phyloP scores from a whole-genome alignment of 208 protist genomes.

The Acanthamoeba quina region DNA sequence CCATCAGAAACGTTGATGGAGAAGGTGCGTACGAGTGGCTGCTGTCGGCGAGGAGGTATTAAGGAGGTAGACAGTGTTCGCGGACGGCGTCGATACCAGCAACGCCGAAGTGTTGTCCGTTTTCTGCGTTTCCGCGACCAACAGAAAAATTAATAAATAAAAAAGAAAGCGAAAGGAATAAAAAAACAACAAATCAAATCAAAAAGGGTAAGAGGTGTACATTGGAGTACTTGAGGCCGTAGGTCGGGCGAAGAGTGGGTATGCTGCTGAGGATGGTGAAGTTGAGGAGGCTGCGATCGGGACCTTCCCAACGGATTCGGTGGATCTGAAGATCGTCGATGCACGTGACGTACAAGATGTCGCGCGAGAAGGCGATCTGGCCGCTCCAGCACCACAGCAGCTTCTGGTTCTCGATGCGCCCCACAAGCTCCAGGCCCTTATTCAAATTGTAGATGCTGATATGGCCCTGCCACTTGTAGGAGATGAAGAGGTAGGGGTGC shows the following conservation, averaged over 20 bases:
- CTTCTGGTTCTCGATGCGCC: background rate
- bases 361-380: background rate
- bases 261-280: conserved; percentile 12
- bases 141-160: background rate
- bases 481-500: conserved; percentile 40
- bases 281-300: conserved; percentile 5
- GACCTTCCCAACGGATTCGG: background rate
- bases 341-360: conserved; percentile 19
- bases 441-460: conserved; percentile 4
- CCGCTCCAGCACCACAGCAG: conserved; percentile 39
- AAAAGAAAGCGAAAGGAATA: background rate
- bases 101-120: background rate
- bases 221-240: conserved; percentile 33
- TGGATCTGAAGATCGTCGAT: conserved; percentile 17
- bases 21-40: background rate
- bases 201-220: background rate
- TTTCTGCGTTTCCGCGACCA: background rate
- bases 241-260: background rate
- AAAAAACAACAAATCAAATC: background rate
- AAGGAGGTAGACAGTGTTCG: conserved; percentile 1
- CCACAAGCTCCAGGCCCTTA: background rate
- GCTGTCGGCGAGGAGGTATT: background rate
- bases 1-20: background rate
- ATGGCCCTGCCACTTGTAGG: conserved; percentile 21
- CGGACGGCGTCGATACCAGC: background rate